These are phyloP conservation scores for Saturnispora kantuleensis DNA, from an alignment of 805 yeast genomes.

Conservation along the genomic window DNA sequence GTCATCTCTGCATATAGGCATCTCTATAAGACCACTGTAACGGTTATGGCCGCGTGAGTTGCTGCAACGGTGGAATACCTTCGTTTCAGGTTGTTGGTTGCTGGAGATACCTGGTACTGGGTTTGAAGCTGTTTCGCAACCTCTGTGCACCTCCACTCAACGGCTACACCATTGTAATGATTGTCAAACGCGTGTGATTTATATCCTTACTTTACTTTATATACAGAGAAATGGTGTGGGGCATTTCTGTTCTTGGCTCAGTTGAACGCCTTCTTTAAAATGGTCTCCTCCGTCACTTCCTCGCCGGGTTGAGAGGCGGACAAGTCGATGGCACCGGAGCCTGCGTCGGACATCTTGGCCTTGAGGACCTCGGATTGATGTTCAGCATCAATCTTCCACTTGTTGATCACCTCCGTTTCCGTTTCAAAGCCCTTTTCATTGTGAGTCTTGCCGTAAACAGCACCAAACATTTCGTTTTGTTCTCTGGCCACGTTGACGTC, in stretches of 20 bases:
- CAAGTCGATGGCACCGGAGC: conserved; percentile 17
- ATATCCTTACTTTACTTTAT: too few species aligned
- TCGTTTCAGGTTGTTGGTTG: too few species aligned
- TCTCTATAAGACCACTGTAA: too few species aligned
- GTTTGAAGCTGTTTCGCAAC: too few species aligned
- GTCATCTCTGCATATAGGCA: too few species aligned
- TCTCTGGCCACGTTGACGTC: conserved; percentile 64
- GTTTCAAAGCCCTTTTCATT: conserved; percentile 57
- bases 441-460: conserved; percentile 52
- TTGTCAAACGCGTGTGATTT: too few species aligned
- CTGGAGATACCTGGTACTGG: too few species aligned
- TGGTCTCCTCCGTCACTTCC: conserved; percentile 19
- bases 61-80: too few species aligned
- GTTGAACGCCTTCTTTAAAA: conserved; percentile 10
- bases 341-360: conserved; percentile 31
- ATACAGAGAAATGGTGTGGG: too few species aligned
- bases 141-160: too few species aligned
- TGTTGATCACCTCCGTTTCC: conserved; percentile 62
- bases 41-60: too few species aligned
- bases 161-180: too few species aligned
- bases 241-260: not conserved
- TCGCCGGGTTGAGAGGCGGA: conserved; percentile 19
- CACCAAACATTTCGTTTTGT: conserved; percentile 81
- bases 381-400: conserved; percentile 65
- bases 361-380: conserved; percentile 48